A percentile compares a stretch with the other conserved stretches of the same genome.
phyloP scores from a whole-genome alignment of 1,284 basidiomycete genomes.

The Heterobasidion irregulare region DNA sequence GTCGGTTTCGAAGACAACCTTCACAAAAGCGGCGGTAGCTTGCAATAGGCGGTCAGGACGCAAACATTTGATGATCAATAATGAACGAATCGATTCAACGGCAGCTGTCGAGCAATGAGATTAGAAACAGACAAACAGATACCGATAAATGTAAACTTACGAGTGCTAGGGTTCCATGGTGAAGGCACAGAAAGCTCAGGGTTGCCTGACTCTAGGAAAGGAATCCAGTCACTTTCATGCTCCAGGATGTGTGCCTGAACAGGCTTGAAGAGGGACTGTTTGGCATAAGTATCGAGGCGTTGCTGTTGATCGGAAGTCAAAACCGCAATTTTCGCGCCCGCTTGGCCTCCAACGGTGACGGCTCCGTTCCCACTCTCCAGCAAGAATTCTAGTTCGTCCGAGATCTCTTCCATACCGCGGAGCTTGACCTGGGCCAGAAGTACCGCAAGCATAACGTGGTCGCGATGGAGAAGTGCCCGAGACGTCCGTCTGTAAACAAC shows the following conservation, averaged over 20 bases:
- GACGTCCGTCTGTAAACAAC: conserved; percentile 88
- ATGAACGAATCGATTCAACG: conserved; percentile 63
- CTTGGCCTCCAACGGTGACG: conserved; percentile 26
- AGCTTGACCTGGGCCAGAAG: conserved; percentile 88
- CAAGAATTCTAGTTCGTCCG: conserved; percentile 85
- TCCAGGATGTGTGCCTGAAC: conserved; percentile 64
- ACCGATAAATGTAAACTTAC: conserved; percentile 36
- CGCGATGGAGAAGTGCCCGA: conserved; percentile 84
- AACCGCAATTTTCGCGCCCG: conserved; percentile 35
- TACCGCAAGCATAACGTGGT: conserved; percentile 88
- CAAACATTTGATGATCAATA: conserved; percentile 83
- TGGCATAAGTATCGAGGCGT: conserved; percentile 62
- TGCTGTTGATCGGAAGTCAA: conserved; percentile 60
- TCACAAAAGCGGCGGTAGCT: conserved; percentile 71
- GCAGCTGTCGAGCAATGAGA: conserved; percentile 40
- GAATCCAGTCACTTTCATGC: conserved; percentile 65
- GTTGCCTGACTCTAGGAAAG: conserved; percentile 61
- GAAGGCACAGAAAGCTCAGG: conserved; percentile 74
- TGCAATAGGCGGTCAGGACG: conserved; percentile 86
- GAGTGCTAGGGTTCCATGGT: conserved; percentile 68
- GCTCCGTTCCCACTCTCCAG: conserved; percentile 79
- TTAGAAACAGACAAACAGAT: not conserved
- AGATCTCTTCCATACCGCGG: conserved; percentile 69
- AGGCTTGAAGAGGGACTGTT: conserved; percentile 69
- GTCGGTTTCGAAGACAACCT: conserved; percentile 71